These are phyloP conservation scores for Taphrina populina DNA, from an alignment of 1,139 yeast species.

Conservation along the genomic window DNA sequence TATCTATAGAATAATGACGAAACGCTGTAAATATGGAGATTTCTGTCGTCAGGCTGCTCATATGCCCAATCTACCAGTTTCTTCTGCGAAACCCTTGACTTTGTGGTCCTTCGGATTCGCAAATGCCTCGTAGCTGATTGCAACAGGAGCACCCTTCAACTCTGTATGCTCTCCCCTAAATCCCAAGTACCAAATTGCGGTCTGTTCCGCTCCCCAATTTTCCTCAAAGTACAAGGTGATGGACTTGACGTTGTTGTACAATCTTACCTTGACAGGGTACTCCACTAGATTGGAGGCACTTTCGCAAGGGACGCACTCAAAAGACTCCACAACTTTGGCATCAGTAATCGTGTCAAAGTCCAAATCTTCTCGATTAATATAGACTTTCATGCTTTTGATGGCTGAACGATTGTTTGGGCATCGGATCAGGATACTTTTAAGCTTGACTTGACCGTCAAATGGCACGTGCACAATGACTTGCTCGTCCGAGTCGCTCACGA, in stretches of 20 bases:
- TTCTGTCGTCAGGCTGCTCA: too few relatives aligned
- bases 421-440: slow-evolving; percentile 70
- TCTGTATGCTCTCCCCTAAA: slow-evolving; percentile 74
- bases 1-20: neutral
- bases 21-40: too few relatives aligned
- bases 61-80: slow-evolving; percentile 7
- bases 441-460: slow-evolving; percentile 70
- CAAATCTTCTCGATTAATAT: slow-evolving; percentile 64
- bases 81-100: slow-evolving; percentile 14
- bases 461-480: slow-evolving; percentile 63
- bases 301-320: slow-evolving; percentile 64
- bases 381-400: slow-evolving; percentile 67
- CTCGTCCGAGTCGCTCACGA: slow-evolving; percentile 77
- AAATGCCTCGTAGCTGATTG: slow-evolving; percentile 80
- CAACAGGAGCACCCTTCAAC: slow-evolving; percentile 60
- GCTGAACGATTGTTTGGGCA: slow-evolving; percentile 62
- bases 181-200: slow-evolving; percentile 68
- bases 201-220: slow-evolving; percentile 54
- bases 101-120: slow-evolving; percentile 91
- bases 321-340: slow-evolving; percentile 53
- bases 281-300: slow-evolving; percentile 57
- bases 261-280: slow-evolving; percentile 73
- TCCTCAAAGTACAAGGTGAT: slow-evolving; percentile 67
- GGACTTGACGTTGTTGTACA: slow-evolving; percentile 68
- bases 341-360: slow-evolving; percentile 67